Percentiles rank a stretch among this genome's conserved stretches.
Evolutionary conservation across 495 filamentous ascomycete genomes (phyloP).

Genomic region (Xylaria intraflava): DNA sequence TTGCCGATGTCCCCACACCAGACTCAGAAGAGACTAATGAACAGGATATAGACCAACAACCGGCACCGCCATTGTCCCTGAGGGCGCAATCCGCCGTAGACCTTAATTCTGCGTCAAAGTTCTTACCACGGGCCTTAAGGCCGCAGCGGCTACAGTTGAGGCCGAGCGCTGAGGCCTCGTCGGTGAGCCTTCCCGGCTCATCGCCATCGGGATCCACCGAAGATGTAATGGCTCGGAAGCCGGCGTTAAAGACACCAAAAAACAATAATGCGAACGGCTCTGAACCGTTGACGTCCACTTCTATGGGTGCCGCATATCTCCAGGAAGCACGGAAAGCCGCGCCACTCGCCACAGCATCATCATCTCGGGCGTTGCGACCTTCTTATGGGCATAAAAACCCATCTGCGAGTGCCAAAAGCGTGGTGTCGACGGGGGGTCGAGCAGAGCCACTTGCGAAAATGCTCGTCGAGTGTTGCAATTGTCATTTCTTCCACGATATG

Average conservation of each 20-base stretch:
- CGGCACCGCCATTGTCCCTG: slow-evolving; percentile 8
- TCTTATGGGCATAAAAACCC: slow-evolving; percentile 20
- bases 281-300: slow-evolving; percentile 12
- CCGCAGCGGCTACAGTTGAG: slow-evolving; percentile 26
- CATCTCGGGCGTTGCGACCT: slow-evolving; percentile 20
- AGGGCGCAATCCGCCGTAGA: slow-evolving; percentile 24
- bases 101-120: slow-evolving; percentile 16
- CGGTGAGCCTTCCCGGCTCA: slow-evolving; percentile 21
- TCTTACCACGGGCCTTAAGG: slow-evolving; percentile 24
- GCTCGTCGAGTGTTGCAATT: slow-evolving; percentile 74
- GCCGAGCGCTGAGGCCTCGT: slow-evolving; percentile 17
- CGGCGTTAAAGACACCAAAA: slow-evolving; percentile 20
- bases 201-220: slow-evolving; percentile 17
- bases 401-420: slow-evolving; percentile 14
- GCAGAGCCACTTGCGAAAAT: slow-evolving; percentile 60
- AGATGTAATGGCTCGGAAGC: slow-evolving; percentile 15
- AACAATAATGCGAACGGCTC: slow-evolving; percentile 16
- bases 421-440: slow-evolving; percentile 9
- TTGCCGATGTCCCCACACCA: slow-evolving; percentile 14
- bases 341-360: slow-evolving; percentile 15
- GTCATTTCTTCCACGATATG: slow-evolving; percentile 76
- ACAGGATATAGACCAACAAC: slow-evolving; percentile 1
- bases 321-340: slow-evolving; percentile 30
- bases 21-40: slow-evolving; percentile 8
- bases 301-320: slow-evolving; percentile 28